Percentiles rank a stretch among this genome's conserved stretches.
Evolutionary conservation across 768 basidiomycete genomes (phyloP).

Genomic region (Suillus lakei): DNA sequence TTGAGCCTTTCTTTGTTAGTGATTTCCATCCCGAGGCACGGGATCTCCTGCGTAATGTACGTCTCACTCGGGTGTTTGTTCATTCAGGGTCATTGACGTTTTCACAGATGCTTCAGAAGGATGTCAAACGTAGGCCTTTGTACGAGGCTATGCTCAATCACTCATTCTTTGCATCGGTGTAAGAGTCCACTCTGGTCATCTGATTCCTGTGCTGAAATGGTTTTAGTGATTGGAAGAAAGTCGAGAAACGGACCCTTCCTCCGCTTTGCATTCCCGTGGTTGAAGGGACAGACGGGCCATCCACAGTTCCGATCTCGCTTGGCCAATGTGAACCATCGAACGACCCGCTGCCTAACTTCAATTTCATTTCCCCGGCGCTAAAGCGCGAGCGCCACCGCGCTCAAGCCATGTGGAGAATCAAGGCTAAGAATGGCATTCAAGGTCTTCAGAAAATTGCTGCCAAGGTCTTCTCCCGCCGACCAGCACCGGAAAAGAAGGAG

Average conservation of each 20-base stretch:
- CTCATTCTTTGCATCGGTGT: constrained; percentile 14
- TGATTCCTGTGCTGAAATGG: background rate
- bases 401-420: background rate
- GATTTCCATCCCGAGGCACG: constrained; percentile 1
- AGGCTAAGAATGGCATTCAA: constrained; percentile 1
- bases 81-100: background rate
- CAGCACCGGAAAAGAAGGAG: background rate
- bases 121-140: constrained; percentile 2
- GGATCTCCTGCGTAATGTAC: constrained; percentile 8
- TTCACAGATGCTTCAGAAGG: constrained; percentile 16
- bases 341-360: constrained; percentile 14
- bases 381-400: constrained; percentile 2
- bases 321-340: constrained; percentile 3
- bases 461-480: background rate
- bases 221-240: constrained; percentile 12
- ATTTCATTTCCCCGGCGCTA: constrained; percentile 5
- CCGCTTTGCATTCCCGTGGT: background rate
- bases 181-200: background rate
- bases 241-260: constrained; percentile 7
- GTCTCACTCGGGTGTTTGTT: background rate
- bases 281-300: background rate
- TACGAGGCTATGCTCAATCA: constrained; percentile 15
- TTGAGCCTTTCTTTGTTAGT: background rate
- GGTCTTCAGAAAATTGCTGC: background rate
- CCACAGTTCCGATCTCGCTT: background rate